Conservation (phyloP, 345 rosid species). For the Sisymbrium altissimum region DNA sequence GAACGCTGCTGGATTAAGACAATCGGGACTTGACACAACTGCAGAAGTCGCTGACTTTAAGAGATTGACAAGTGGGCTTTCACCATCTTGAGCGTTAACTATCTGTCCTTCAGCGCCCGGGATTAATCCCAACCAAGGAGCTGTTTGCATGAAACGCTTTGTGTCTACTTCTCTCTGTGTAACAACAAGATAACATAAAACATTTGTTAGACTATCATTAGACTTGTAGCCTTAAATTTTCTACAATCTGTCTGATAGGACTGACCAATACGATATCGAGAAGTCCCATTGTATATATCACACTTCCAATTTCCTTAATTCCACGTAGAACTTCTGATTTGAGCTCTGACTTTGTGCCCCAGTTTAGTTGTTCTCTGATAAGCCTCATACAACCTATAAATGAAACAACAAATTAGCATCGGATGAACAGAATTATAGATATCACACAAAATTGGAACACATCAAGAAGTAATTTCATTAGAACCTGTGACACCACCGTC, state of each 20-base stretch:
- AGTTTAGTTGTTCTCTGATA: conserved; percentile 81
- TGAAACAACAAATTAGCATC: not conserved
- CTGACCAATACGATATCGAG: conserved; percentile 94
- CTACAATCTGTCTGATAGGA: conserved; percentile 12
- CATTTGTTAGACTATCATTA: conserved; percentile 2
- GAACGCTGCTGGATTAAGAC: conserved; percentile 77
- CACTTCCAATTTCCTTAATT: conserved; percentile 95
- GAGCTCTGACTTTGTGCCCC: conserved; percentile 89
- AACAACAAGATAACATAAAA: not conserved
- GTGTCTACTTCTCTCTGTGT: conserved; percentile 85
- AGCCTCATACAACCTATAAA: conserved; percentile 89
- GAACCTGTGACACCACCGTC: conserved; percentile 94
- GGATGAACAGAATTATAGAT: not conserved
- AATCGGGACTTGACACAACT: conserved; percentile 68
- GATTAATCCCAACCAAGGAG: conserved; percentile 90
- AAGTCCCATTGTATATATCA: conserved; percentile 89
- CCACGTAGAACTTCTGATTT: conserved; percentile 85
- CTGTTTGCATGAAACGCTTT: conserved; percentile 85
- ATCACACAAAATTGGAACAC: not conserved
- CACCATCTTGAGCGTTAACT: conserved; percentile 73
- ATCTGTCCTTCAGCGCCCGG: conserved; percentile 90
- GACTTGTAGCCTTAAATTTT: not conserved
- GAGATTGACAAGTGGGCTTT: conserved; percentile 83
- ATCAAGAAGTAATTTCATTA: not conserved
- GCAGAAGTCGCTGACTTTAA: conserved; percentile 82